Base-by-base conservation (phyloP, 2,329 filamentous ascomycete species). In the Aspergillus vadensis region DNA sequence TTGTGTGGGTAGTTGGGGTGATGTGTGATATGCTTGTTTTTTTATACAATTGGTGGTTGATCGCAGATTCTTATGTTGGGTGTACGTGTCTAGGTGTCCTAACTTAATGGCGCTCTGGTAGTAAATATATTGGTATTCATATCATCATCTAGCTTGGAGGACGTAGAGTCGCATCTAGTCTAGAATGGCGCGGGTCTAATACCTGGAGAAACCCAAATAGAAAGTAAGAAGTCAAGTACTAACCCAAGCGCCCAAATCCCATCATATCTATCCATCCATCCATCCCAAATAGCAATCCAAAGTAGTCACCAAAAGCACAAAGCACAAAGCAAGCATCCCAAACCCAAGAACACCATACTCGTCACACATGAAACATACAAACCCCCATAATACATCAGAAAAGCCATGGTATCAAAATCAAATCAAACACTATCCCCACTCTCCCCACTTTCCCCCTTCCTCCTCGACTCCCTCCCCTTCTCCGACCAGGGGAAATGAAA, bases 401-500 rank as follows among this genome's bases (percentile, higher is more conserved):
- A 2, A 12, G 0, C 1, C 17, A 19, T 9, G 27, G 27, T 30
- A 30, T 30, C 27, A 14, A 15, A 15, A 4, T 14, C 17, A 15
- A 14, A 5, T 14, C 14, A 44, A 23, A 44, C 41, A 44, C 2
- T 43, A 7, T 19, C 17, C 17, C 12, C 39, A 3, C 17, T 51
- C 38, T 27, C 55, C 61, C 3, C n/a, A 10, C 44, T 39, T 12
- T 15, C 14, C 1, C n/a, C 30, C 10, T 8, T 25, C n/a, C 43
- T n/a, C 5, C 41, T 53, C 12, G 55, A 57, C 51, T 53, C 62
- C 23, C 55, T 85, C 47, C 86, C 89, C 81, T 89, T 88, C 70
- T 89, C 89, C 41, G 90, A 93, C 92, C 92, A 97, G 41, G 92
- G 92, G 82, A 97, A 94, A 81, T 96, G 91, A 69, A 89, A 87